Percentiles rank a stretch among this genome's conserved stretches.
These are phyloP conservation scores for Eucalyptus erythrocorys DNA, from an alignment of 345 rosid species.

Conservation along the genomic window DNA sequence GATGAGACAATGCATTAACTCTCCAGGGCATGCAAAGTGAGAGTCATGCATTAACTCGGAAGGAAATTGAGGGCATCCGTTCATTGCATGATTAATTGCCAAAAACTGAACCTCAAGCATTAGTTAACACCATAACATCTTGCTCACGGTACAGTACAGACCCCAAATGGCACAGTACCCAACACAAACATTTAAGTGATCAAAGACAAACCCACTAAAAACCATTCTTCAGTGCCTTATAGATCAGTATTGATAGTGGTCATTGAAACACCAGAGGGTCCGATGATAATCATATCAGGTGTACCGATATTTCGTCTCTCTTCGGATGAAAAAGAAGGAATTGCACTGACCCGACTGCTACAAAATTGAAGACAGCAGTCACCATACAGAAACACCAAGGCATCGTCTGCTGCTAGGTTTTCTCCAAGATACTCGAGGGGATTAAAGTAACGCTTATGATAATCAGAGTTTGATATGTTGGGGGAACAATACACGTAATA, in stretches of 20 bases:
- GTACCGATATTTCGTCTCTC: too few species aligned
- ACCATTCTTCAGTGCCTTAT: accelerated
- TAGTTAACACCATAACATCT: not conserved
- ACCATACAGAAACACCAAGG: too few species aligned
- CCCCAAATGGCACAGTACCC: not conserved
- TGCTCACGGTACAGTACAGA: not conserved
- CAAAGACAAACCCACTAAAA: not conserved
- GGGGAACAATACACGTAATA: not conserved
- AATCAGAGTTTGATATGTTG: not conserved
- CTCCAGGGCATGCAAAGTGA: not conserved
- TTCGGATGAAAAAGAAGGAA: too few species aligned
- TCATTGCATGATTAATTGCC: not conserved
- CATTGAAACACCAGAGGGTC: not conserved
- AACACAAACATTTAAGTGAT: not conserved
- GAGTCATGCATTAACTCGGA: not conserved
- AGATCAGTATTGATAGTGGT: not conserved
- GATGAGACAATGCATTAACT: not conserved
- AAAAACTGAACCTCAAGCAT: not conserved
- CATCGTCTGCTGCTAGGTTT: too few species aligned
- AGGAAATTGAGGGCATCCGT: not conserved
- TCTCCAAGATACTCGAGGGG: not conserved
- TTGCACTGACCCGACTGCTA: too few species aligned
- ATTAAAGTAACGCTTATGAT: not conserved
- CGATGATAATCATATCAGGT: too few species aligned
- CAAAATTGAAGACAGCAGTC: too few species aligned